Conservation (phyloP, 208 protist genomes). For the Naegleria fowleri region DNA sequence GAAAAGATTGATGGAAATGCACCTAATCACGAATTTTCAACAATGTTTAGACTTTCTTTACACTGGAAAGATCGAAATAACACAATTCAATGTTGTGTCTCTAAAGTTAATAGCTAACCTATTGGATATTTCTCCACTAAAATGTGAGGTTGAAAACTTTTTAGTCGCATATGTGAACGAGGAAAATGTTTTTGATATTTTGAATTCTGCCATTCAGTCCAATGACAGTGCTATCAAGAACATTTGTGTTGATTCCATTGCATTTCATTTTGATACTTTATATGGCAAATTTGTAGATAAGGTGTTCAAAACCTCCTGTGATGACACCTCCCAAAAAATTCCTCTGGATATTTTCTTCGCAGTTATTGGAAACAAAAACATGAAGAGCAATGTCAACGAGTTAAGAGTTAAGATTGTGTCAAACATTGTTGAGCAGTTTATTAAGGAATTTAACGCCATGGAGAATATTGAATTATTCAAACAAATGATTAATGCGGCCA, state of each 20-base stretch:
- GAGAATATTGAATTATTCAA: background rate
- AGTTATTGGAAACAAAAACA: background rate
- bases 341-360: background rate
- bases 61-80: background rate
- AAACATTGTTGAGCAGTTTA: background rate
- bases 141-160: background rate
- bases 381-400: background rate
- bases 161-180: background rate
- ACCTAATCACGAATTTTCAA: no score
- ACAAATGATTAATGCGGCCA: background rate
- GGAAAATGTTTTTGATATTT: background rate
- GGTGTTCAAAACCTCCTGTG: background rate
- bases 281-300: background rate
- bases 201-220: background rate
- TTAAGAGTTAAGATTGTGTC: background rate
- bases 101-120: background rate
- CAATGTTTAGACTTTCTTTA: background rate
- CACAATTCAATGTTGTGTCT: background rate
- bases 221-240: background rate
- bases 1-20: background rate
- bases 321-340: background rate
- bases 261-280: background rate
- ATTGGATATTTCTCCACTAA: background rate
- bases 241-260: background rate
- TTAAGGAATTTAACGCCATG: background rate